Evolutionary conservation across 2,329 filamentous ascomycete genomes (phyloP).

Genomic region (Chaetomiaceae sp.): DNA sequence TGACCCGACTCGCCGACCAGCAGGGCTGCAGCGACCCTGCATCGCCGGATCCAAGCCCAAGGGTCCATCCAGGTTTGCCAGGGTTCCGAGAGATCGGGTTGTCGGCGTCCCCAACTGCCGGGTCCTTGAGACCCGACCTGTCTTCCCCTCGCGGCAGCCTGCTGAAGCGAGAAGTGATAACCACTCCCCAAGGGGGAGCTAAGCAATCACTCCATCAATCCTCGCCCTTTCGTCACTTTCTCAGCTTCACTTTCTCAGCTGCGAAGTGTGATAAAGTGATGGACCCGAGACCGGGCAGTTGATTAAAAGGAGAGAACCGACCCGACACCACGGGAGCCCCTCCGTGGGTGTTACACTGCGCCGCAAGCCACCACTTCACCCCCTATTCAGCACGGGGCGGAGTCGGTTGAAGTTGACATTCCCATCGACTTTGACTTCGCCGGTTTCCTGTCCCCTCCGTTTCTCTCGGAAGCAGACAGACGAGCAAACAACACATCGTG

Average conservation of each 20-base stretch:
- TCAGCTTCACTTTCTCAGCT: too few relatives aligned
- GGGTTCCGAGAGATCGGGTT: not conserved
- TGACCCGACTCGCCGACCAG: not conserved
- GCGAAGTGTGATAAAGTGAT: not conserved
- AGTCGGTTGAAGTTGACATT: not conserved
- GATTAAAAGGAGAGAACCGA: not conserved
- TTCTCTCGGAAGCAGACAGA: not conserved
- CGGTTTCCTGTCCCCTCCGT: too few relatives aligned
- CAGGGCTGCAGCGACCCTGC: not conserved
- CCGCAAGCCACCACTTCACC: too few relatives aligned
- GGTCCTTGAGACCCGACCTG: not conserved
- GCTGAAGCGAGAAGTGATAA: conserved; percentile 9
- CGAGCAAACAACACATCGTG: too few relatives aligned
- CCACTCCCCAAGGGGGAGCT: not conserved
- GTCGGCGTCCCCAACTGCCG: not conserved
- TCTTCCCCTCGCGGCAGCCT: not conserved
- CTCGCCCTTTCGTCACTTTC: not conserved
- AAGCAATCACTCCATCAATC: not conserved
- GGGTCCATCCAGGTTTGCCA: too few relatives aligned
- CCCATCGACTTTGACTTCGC: too few relatives aligned
- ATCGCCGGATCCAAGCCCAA: conserved; percentile 3
- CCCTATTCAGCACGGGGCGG: too few relatives aligned
- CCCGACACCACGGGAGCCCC: conserved; percentile 7
- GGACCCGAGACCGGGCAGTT: not conserved
- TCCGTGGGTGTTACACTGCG: not conserved